Percentiles rank a stretch among this genome's conserved stretches.
These are phyloP conservation scores for Phytopythium litorale DNA, from an alignment of 352 stramenopile species.

Conservation along the genomic window DNA sequence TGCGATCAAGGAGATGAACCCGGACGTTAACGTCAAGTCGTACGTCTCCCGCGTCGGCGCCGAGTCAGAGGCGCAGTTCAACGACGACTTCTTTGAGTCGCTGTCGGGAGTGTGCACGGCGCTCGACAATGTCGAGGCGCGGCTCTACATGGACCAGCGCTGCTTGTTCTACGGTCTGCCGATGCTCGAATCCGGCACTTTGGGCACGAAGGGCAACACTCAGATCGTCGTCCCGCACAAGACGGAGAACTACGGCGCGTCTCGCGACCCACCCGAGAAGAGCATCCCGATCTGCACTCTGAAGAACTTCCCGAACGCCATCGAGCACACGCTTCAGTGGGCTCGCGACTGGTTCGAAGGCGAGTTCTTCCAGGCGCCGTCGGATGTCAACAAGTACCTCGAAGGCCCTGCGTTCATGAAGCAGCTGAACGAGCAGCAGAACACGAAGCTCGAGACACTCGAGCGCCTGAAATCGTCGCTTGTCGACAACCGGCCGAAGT, in stretches of 20 bases:
- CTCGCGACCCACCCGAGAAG: slow-evolving; percentile 98
- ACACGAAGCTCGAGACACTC: slow-evolving; percentile 96
- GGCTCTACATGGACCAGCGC: slow-evolving; percentile 96
- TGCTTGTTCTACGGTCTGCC: slow-evolving; percentile 96
- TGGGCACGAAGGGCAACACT: slow-evolving; percentile 99
- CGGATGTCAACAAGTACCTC: slow-evolving; percentile 96
- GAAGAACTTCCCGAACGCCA: slow-evolving; percentile 99
- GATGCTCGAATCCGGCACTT: slow-evolving; percentile 98
- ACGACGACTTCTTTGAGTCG: slow-evolving; percentile 97
- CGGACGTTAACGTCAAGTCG: slow-evolving; percentile 88
- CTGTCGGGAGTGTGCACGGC: slow-evolving; percentile 96
- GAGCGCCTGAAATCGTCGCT: slow-evolving; percentile 92
- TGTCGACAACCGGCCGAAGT: slow-evolving; percentile 87
- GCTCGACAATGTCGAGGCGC: slow-evolving; percentile 98
- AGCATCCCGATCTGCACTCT: slow-evolving; percentile 99
- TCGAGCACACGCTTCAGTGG: slow-evolving; percentile 99
- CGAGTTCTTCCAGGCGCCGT: slow-evolving; percentile 96
- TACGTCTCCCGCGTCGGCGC: slow-evolving; percentile 84
- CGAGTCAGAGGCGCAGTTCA: slow-evolving; percentile 98
- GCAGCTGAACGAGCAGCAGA: slow-evolving; percentile 94
- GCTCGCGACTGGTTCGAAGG: slow-evolving; percentile 99
- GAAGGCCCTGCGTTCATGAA: slow-evolving; percentile 84
- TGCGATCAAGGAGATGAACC: slow-evolving; percentile 95
- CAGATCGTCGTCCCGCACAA: slow-evolving; percentile 89
- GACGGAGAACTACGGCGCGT: slow-evolving; percentile 97